Conservation (phyloP, 768 basidiomycete species). For the Cyclocybe aegerita region DNA sequence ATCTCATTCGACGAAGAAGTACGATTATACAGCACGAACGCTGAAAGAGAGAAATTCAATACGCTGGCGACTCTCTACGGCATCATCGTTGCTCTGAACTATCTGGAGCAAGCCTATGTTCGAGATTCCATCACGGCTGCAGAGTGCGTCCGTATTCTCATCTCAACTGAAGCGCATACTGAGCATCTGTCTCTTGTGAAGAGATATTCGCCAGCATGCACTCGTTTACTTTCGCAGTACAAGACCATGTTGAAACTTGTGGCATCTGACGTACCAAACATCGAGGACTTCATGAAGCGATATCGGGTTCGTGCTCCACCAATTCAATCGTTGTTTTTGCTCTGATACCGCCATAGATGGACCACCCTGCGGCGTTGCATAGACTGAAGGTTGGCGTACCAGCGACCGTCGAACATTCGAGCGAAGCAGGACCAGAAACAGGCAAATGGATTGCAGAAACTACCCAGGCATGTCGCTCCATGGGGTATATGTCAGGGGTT, state of each 20-base stretch:
- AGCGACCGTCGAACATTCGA: conserved; percentile 94
- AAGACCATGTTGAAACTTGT: conserved; percentile 98
- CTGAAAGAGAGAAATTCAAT: conserved; percentile 87
- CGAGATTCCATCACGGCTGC: conserved; percentile 88
- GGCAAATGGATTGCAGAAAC: conserved; percentile 98
- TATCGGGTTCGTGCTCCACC: conserved; percentile 60
- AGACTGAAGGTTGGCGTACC: conserved; percentile 91
- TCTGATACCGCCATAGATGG: conserved; percentile 21
- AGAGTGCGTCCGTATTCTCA: conserved; percentile 69
- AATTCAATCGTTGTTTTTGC: neutral
- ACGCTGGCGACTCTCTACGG: conserved; percentile 89
- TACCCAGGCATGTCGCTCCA: conserved; percentile 67
- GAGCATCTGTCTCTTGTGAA: conserved; percentile 35
- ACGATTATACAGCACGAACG: conserved; percentile 81
- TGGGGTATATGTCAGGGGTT: neutral
- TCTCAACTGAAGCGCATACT: conserved; percentile 12
- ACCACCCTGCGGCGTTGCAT: conserved; percentile 86
- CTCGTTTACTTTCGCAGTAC: conserved; percentile 91
- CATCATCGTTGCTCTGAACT: conserved; percentile 89
- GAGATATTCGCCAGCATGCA: conserved; percentile 98
- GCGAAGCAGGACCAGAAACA: conserved; percentile 88
- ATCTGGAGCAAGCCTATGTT: conserved; percentile 93
- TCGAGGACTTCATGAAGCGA: conserved; percentile 90
- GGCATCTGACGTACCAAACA: conserved; percentile 77
- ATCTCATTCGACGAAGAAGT: conserved; percentile 84